Evolutionary conservation across 495 filamentous ascomycete species (phyloP).

Genomic region (Podospora bellae-mahoneyi): DNA sequence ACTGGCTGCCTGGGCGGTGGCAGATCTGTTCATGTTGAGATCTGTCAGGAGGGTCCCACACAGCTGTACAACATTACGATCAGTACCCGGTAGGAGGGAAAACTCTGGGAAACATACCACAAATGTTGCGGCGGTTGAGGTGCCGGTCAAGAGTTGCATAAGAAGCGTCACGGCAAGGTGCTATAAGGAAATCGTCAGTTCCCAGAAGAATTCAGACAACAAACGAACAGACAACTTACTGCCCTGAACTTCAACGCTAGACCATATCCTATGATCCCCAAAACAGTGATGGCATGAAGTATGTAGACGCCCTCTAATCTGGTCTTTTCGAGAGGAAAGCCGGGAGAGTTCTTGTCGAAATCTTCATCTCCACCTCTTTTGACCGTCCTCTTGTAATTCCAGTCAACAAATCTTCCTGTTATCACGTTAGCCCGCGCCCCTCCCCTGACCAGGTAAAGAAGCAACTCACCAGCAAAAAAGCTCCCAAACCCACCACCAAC

Average conservation of each 20-base stretch:
- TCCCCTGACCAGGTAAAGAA: not conserved
- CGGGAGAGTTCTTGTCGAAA: conserved; percentile 17
- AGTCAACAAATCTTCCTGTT: conserved; percentile 48
- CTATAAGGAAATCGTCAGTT: not conserved
- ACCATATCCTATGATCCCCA: conserved; percentile 13
- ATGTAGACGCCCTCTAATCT: conserved; percentile 45
- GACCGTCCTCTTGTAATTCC: conserved; percentile 46
- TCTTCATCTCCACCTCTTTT: not conserved
- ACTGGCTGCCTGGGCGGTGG: conserved; percentile 12
- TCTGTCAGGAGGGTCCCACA: conserved; percentile 31
- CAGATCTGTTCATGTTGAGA: conserved; percentile 24
- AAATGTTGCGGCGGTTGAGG: conserved; percentile 12
- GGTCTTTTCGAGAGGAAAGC: conserved; percentile 64
- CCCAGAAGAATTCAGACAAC: not conserved
- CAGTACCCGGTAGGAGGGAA: too few relatives aligned
- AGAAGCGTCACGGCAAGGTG: conserved; percentile 15
- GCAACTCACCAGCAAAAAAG: conserved; percentile 38
- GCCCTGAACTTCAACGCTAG: conserved; percentile 9
- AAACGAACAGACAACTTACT: conserved; percentile 1
- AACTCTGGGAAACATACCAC: not conserved
- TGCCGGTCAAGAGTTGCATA: conserved; percentile 15
- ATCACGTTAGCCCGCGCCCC: not conserved
- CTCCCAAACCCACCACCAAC: conserved; percentile 60
- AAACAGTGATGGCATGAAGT: conserved; percentile 1
- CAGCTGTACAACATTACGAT: conserved; percentile 7